Percentiles rank a stretch among this genome's conserved stretches.
phyloP scores from a whole-genome alignment of 1,284 basidiomycete genomes.

The Ceratobasidium sp. region DNA sequence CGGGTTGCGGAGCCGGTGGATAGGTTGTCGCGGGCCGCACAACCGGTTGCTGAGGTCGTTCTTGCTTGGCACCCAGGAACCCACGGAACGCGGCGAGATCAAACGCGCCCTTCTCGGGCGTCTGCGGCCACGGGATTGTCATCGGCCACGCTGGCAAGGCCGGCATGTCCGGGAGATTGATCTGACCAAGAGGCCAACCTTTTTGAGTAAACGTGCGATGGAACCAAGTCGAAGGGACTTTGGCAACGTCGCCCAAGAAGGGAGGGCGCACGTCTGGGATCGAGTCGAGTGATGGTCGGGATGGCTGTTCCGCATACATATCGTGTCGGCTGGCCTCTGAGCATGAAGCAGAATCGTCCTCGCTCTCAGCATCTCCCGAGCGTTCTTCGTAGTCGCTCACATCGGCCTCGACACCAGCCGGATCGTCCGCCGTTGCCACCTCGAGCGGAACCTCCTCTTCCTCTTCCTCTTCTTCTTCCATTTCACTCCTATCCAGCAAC shows the following conservation, averaged over 20 bases:
- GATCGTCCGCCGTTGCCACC: conserved; percentile 3
- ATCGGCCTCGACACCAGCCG: conserved; percentile 50
- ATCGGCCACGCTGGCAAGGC: conserved; percentile 54
- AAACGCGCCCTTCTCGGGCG: conserved; percentile 57
- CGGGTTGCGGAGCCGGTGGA: conserved; percentile 27
- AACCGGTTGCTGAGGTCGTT: conserved; percentile 3
- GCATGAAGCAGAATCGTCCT: conserved; percentile 46
- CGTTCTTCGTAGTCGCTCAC: conserved; percentile 68
- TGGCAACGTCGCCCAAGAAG: conserved; percentile 43
- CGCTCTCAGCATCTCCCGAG: conserved; percentile 52
- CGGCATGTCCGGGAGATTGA: conserved; percentile 60
- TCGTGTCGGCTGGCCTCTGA: conserved; percentile 41
- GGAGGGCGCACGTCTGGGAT: conserved; percentile 30
- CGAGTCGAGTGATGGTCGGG: conserved; percentile 34
- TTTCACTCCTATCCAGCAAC: conserved; percentile 51
- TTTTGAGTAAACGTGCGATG: conserved; percentile 75
- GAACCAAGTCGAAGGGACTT: conserved; percentile 72
- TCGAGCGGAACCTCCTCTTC: conserved; percentile 52
- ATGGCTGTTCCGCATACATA: conserved; percentile 13
- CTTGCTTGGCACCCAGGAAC: conserved; percentile 47
- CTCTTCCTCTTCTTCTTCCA: conserved; percentile 47
- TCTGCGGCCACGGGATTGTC: conserved; percentile 59
- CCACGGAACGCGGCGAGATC: conserved; percentile 48
- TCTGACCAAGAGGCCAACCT: conserved; percentile 61
- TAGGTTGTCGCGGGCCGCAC: conserved; percentile 27